A percentile compares a stretch with the other conserved stretches of the same genome.
These are phyloP conservation scores for Phytophthora litchii DNA, from an alignment of 352 stramenopile species.

Conservation along the genomic window DNA sequence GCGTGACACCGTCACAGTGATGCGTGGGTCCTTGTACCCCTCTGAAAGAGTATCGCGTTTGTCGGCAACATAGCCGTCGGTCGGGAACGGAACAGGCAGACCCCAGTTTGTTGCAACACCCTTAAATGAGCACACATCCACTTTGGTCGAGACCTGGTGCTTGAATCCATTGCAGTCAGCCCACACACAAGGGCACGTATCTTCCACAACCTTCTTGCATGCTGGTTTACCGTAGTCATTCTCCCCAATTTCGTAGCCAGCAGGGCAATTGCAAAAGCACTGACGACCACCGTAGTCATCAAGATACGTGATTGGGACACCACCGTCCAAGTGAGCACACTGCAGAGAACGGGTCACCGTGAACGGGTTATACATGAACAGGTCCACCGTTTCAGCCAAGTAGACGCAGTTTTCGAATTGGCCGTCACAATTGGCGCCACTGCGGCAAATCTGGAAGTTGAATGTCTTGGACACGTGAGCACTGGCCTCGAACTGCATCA, in stretches of 20 bases:
- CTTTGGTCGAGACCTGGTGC: slow-evolving; percentile 33
- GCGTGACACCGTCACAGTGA: slow-evolving; percentile 19
- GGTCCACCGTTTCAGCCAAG: slow-evolving; percentile 39
- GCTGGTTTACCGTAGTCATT: slow-evolving; percentile 20
- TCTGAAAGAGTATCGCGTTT: slow-evolving; percentile 39
- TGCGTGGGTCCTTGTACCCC: slow-evolving; percentile 15
- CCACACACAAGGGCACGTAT: slow-evolving; percentile 58
- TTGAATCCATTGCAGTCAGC: slow-evolving; percentile 34
- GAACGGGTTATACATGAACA: slow-evolving; percentile 77
- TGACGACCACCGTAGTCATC: slow-evolving; percentile 39
- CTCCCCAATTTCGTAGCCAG: slow-evolving; percentile 32
- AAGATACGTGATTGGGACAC: slow-evolving; percentile 58
- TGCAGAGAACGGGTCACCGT: slow-evolving; percentile 41
- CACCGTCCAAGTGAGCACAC: slow-evolving; percentile 39
- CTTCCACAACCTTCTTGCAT: slow-evolving; percentile 36
- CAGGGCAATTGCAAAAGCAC: slow-evolving; percentile 66
- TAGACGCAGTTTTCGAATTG: slow-evolving; percentile 44
- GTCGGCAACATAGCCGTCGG: slow-evolving; percentile 60
- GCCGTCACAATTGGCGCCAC: slow-evolving; percentile 12
- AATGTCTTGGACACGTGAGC: slow-evolving; percentile 39
- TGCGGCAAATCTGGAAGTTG: slow-evolving; percentile 46
- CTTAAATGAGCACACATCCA: slow-evolving; percentile 40
- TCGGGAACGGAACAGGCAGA: slow-evolving; percentile 57
- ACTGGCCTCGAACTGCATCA: slow-evolving; percentile 37
- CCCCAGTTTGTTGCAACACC: slow-evolving; percentile 43